Evolutionary conservation across 805 yeast genomes (phyloP).

Genomic region (Pichia ethanolica): DNA sequence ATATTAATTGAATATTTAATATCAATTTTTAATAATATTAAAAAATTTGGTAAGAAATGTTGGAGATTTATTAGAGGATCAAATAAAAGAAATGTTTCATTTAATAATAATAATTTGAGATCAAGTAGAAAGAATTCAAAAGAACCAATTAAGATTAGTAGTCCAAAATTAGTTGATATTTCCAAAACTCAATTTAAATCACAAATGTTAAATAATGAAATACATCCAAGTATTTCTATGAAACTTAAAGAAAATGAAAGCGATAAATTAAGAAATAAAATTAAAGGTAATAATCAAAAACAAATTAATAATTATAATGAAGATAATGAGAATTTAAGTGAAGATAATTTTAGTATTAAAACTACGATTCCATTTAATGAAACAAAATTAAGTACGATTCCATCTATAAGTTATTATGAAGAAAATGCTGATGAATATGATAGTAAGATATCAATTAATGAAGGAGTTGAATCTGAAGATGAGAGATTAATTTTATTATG

Average conservation of each 20-base stretch:
- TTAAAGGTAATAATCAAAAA: too few relatives aligned
- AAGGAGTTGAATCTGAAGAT: background rate
- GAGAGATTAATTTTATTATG: constrained; percentile 19
- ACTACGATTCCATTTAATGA: too few relatives aligned
- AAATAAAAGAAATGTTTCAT: constrained; percentile 8
- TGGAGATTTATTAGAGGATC: constrained; percentile 17
- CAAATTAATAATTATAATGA: too few relatives aligned
- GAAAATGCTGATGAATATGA: background rate
- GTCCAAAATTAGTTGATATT: constrained; percentile 8
- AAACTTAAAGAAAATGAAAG: too few relatives aligned
- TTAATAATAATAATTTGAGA: background rate
- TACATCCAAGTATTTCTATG: too few relatives aligned
- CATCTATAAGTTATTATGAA: background rate
- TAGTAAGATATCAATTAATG: background rate
- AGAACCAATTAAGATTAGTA: background rate
- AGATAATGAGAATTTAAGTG: too few relatives aligned
- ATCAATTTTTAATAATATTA: constrained; percentile 10
- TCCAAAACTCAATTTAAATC: constrained; percentile 5
- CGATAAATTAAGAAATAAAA: too few relatives aligned
- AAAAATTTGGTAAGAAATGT: constrained; percentile 9
- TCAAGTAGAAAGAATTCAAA: background rate
- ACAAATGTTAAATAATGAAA: background rate
- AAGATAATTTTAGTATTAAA: too few relatives aligned
- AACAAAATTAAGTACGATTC: background rate
- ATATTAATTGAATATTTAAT: constrained; percentile 23